Evolutionary conservation across 2,329 filamentous ascomycete genomes (phyloP).

Genomic region (Monosporascus sp.): DNA sequence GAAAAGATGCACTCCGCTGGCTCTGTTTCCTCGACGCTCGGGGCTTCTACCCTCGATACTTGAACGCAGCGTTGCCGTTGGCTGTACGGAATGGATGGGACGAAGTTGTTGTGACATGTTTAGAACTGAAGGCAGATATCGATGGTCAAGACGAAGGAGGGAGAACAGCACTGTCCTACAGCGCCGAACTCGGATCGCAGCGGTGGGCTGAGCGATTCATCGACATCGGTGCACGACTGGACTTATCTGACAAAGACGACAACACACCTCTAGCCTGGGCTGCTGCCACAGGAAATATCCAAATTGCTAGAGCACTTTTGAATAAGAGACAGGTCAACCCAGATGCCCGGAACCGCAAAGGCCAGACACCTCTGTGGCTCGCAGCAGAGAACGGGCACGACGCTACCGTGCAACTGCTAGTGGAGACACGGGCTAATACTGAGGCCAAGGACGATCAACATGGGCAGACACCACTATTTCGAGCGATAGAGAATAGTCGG

Average conservation of each 20-base stretch:
- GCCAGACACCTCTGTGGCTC: no score
- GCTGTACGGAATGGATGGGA: constrained; percentile 10
- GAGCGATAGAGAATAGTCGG: no score
- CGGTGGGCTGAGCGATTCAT: constrained; percentile 1
- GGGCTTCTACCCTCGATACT: neutral
- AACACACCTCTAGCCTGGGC: neutral
- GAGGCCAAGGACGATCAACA: no score
- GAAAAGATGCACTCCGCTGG: neutral
- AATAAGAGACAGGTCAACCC: no score
- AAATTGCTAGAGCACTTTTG: no score
- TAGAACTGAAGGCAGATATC: constrained; percentile 7
- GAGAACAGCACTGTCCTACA: constrained; percentile 9
- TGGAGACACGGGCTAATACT: no score
- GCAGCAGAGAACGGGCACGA: no score
- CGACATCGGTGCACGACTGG: neutral
- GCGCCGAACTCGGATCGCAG: constrained; percentile 7
- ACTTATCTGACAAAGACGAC: neutral
- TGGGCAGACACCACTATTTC: no score
- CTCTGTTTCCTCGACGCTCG: neutral
- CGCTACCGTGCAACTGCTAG: no score
- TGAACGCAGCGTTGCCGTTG: constrained; percentile 7
- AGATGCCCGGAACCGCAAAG: no score
- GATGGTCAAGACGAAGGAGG: constrained; percentile 8
- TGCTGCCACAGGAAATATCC: no score
- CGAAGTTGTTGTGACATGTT: constrained; percentile 4